Evolutionary conservation across 108 stramenopile genomes (phyloP).

Genomic region (Pseudonitzschia pungens): DNA sequence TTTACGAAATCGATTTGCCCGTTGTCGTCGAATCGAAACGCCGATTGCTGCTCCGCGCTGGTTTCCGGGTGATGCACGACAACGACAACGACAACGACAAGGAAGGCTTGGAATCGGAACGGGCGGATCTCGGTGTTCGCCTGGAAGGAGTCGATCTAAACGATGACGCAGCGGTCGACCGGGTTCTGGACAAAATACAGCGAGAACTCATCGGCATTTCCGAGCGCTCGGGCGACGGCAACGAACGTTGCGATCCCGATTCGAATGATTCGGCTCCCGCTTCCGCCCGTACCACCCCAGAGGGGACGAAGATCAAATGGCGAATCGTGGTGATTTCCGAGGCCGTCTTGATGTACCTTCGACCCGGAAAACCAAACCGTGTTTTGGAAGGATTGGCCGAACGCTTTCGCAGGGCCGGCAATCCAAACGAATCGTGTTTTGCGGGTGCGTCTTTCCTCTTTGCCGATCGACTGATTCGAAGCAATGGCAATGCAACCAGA

Average conservation of each 20-base stretch:
- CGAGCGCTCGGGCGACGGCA: too few relatives aligned
- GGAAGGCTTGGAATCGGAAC: constrained; percentile 11
- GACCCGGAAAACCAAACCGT: constrained; percentile 49
- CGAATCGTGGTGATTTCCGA: constrained; percentile 52
- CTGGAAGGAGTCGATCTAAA: constrained; percentile 55
- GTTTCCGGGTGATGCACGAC: not conserved
- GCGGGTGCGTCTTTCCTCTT: constrained; percentile 34
- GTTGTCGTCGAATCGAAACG: constrained; percentile 60
- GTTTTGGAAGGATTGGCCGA: constrained; percentile 36
- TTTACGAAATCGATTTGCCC: constrained; percentile 66
- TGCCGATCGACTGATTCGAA: constrained; percentile 60
- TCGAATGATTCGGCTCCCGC: constrained; percentile 14
- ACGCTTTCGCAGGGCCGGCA: not conserved
- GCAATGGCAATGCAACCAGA: constrained; percentile 14
- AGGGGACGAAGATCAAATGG: constrained; percentile 6
- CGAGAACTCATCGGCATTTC: not conserved
- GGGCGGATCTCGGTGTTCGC: constrained; percentile 22
- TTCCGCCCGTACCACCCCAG: constrained; percentile 9
- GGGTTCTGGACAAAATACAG: constrained; percentile 37
- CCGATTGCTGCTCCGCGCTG: constrained; percentile 30
- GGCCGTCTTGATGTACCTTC: constrained; percentile 75
- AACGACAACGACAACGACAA: constrained; percentile 27
- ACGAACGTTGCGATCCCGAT: constrained; percentile 1
- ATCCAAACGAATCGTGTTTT: not conserved
- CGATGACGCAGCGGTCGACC: constrained; percentile 43